phyloP scores from a whole-genome alignment of 1,139 yeast genomes.

The Pneumocystis oryctolagi region DNA sequence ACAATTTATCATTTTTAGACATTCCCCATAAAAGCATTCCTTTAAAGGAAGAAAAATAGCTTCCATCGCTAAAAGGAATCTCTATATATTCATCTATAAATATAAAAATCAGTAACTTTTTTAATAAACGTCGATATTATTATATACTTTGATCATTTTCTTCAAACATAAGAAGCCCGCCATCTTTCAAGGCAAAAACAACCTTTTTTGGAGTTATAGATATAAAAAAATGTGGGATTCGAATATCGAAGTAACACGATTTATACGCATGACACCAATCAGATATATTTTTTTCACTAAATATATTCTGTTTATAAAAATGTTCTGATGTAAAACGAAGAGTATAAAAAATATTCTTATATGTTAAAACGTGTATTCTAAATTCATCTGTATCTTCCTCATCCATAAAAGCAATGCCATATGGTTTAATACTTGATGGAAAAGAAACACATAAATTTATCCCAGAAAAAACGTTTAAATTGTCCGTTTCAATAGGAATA shows the following conservation, averaged over 20 bases:
- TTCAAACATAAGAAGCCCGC: constrained; percentile 9
- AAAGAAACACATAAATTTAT: neutral
- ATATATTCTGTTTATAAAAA: neutral
- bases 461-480: neutral
- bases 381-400: neutral
- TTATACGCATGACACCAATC: constrained; percentile 8
- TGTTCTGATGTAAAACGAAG: constrained; percentile 8
- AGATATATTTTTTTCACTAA: neutral
- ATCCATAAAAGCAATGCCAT: neutral
- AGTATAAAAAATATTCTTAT: constrained; percentile 5
- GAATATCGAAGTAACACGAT: constrained; percentile 7
- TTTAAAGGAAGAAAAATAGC: constrained; percentile 9
- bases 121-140: neutral
- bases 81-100: constrained; percentile 7
- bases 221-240: constrained; percentile 9
- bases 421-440: neutral
- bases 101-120: neutral
- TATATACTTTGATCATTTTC: constrained; percentile 3
- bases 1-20: neutral
- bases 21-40: constrained; percentile 10
- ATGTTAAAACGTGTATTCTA: constrained; percentile 9
- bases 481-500: neutral
- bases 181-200: constrained; percentile 10
- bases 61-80: constrained; percentile 9
- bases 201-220: constrained; percentile 6